Base-by-base conservation (phyloP, 2,329 filamentous ascomycete genomes). In the Botryotinia calthae region DNA sequence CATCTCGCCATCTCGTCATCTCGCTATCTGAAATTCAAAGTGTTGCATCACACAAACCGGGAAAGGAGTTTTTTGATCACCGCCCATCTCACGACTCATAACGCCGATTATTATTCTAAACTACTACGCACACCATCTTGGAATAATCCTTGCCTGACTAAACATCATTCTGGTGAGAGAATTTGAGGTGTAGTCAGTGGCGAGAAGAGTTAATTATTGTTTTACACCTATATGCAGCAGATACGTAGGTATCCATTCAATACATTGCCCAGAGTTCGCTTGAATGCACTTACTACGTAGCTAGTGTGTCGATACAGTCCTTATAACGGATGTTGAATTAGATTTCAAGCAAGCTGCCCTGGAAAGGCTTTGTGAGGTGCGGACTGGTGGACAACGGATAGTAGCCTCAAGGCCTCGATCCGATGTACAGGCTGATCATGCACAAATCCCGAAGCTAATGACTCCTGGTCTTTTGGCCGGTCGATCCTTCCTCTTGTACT, bases 41-140 rank as follows among this genome's bases (percentile, higher is more conserved):
- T 22, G 62, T 64, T 64, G 40, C 62, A 64, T 64, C 62, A 46
- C 28, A 62, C 59, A 40, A n/a, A 18, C 51, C 48, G n/a, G 48
- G 51, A 18, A 28, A 28, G 65, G 62, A 46, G 28, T 46, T 16
- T 34, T 56, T n/a, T 42, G 40, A 65, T 34, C n/a, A 65, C 37
- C 34, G 25, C 42, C n/a, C 59, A 62, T 62, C 59, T 40, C 31
- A 40, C 58, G 34, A 61, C 34, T 37, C 59, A 62, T n/a, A 28
- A 28, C 34, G n/a, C 59, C 59, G n/a, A 37, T n/a, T 3, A 28
- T n/a, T 8, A 28, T 40, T 14, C 16, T 28, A 28, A 18, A 34
- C 20, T 22, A 40, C 34, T 25, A 16, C 34, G 37, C 37, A 37
- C 48, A 6, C 10, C 34, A 40, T 61, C 22, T 40, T 5, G 2